These are phyloP conservation scores for Piromyces finnis DNA, from an alignment of 192 early-diverging fungal genomes.

Conservation along the genomic window DNA sequence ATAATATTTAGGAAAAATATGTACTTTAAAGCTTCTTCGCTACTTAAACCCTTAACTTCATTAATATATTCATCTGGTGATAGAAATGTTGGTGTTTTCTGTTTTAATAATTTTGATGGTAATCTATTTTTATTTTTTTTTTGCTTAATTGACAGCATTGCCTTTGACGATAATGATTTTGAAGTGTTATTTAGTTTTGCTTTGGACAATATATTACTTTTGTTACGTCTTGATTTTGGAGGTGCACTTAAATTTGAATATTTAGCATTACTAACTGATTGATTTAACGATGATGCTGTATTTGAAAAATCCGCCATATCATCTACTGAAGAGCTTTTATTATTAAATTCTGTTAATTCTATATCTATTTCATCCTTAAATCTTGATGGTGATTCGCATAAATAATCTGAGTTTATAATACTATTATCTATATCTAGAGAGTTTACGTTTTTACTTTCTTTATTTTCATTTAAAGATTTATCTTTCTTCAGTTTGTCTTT, in stretches of 20 bases:
- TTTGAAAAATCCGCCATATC: not conserved
- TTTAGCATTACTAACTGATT: not conserved
- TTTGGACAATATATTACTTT: not conserved
- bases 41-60: not conserved
- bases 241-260: not conserved
- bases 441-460: not conserved
- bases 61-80: not conserved
- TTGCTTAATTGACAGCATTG: not conserved
- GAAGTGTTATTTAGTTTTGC: not conserved
- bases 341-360: not conserved
- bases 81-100: not conserved
- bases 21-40: not conserved
- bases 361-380: not conserved
- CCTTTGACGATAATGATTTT: not conserved
- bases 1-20: too few relatives aligned
- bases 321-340: not conserved
- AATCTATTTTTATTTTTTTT: not conserved
- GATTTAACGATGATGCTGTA: not conserved
- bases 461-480: not conserved
- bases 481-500: not conserved
- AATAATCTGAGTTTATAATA: not conserved
- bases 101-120: not conserved
- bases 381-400: not conserved
- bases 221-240: not conserved
- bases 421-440: not conserved